Percentiles rank a stretch among this genome's conserved stretches.
Conservation (phyloP, 208 protist species). For the Acanthamoeba culbertsoni region DNA sequence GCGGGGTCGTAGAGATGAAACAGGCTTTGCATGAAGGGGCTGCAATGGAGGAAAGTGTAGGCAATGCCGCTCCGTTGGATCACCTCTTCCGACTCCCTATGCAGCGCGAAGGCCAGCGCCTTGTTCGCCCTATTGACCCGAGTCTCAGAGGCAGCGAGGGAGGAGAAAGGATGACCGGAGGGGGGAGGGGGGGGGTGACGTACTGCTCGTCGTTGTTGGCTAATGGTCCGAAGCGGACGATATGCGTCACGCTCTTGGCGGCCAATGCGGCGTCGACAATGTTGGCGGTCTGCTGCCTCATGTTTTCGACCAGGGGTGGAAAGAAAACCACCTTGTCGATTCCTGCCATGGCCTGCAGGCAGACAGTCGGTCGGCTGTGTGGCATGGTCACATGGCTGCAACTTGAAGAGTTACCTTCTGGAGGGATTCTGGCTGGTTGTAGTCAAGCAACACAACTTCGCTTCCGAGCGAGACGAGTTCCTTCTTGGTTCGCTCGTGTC, state of each 20-base stretch:
- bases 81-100: background rate
- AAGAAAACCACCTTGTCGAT: background rate
- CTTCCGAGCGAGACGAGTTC: background rate
- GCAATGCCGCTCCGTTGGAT: background rate
- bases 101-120: background rate
- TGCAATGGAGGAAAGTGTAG: background rate
- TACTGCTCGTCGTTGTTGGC: background rate
- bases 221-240: background rate
- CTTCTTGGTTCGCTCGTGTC: background rate
- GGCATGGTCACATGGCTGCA: no score
- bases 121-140: background rate
- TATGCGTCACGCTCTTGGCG: background rate
- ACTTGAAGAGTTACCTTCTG: background rate
- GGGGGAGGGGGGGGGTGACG: background rate
- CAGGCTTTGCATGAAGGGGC: background rate
- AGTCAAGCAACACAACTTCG: conserved; percentile 13
- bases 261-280: background rate
- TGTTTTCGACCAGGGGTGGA: background rate
- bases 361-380: no score
- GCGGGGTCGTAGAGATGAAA: conserved; percentile 3
- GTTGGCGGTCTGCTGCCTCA: conserved; percentile 13
- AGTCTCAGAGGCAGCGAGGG: background rate
- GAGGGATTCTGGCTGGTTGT: background rate
- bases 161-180: background rate
- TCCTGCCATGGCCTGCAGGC: background rate